Conservation (phyloP, 345 rosid genomes). For the Trapa bicornis region DNA sequence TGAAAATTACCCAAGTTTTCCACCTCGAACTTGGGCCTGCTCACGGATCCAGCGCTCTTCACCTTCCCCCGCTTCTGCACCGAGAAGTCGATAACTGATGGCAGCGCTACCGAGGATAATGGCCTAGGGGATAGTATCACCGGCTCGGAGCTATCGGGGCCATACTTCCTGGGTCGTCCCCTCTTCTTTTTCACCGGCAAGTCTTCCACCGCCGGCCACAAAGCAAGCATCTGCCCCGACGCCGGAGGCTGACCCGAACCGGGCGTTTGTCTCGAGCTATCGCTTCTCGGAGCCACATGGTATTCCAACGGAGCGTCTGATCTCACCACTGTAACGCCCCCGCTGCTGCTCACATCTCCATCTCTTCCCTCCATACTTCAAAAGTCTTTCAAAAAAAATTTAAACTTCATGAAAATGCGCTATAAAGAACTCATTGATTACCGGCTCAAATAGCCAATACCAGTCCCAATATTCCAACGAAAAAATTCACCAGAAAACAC, state of each 20-base stretch:
- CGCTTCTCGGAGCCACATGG: conserved; percentile 75
- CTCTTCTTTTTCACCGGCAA: conserved; percentile 65
- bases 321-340: conserved; percentile 64
- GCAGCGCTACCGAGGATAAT: conserved; percentile 69
- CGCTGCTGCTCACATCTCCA: conserved; percentile 24
- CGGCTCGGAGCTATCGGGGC: conserved; percentile 57
- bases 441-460: too few species aligned
- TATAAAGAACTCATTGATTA: too few species aligned
- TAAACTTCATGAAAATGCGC: too few species aligned
- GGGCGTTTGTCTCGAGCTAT: conserved; percentile 23
- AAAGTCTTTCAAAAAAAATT: too few species aligned
- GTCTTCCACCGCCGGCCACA: conserved; percentile 11
- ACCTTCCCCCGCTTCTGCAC: conserved; percentile 57
- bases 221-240: conserved; percentile 15
- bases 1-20: too few species aligned
- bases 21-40: conserved; percentile 52
- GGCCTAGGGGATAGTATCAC: conserved; percentile 79
- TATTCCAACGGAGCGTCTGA: conserved; percentile 27
- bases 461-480: too few species aligned
- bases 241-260: conserved; percentile 26
- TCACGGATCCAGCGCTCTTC: conserved; percentile 45
- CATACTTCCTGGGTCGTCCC: conserved; percentile 89
- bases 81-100: conserved; percentile 87
- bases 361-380: too few species aligned
- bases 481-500: too few species aligned